A percentile compares a stretch with the other conserved stretches of the same genome.
phyloP scores from a whole-genome alignment of 768 basidiomycete species.

The Panaeolus papilionaceus region DNA sequence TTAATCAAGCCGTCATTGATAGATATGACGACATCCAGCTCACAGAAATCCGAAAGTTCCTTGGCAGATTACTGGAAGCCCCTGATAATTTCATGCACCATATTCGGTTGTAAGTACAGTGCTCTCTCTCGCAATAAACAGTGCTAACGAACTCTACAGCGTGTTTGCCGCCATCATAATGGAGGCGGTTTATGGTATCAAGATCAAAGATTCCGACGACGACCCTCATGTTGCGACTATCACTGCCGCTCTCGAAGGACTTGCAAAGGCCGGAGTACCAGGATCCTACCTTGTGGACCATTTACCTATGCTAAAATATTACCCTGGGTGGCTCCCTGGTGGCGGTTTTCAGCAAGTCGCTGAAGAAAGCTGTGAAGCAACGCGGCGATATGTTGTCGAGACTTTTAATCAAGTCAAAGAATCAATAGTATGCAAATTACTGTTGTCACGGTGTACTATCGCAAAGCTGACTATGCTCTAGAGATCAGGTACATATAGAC shows the following conservation, averaged over 20 bases:
- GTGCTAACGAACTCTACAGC: background rate
- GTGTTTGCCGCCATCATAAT: background rate
- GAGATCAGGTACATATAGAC: background rate
- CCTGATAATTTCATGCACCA: slow-evolving; percentile 5
- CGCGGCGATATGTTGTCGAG: no score
- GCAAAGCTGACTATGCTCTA: background rate
- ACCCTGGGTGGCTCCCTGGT: slow-evolving; percentile 41
- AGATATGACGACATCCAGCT: slow-evolving; percentile 5
- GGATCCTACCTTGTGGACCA: slow-evolving; percentile 38
- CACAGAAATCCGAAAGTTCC: background rate
- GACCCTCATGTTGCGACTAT: background rate
- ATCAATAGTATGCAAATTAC: slow-evolving; percentile 26
- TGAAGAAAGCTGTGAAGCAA: slow-evolving; percentile 42
- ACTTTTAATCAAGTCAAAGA: slow-evolving; percentile 36
- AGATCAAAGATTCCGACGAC: background rate
- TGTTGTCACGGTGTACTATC: no score
- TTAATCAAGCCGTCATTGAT: background rate
- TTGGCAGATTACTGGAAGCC: background rate
- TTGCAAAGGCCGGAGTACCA: slow-evolving; percentile 21
- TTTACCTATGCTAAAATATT: slow-evolving; percentile 33
- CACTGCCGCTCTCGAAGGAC: background rate
- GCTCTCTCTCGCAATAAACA: no score
- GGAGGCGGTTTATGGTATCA: background rate
- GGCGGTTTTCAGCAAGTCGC: no score
- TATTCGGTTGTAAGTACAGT: background rate